Evolutionary conservation across 2,329 filamentous ascomycete species (phyloP).

Genomic region (Arachnopeziza araneosa): DNA sequence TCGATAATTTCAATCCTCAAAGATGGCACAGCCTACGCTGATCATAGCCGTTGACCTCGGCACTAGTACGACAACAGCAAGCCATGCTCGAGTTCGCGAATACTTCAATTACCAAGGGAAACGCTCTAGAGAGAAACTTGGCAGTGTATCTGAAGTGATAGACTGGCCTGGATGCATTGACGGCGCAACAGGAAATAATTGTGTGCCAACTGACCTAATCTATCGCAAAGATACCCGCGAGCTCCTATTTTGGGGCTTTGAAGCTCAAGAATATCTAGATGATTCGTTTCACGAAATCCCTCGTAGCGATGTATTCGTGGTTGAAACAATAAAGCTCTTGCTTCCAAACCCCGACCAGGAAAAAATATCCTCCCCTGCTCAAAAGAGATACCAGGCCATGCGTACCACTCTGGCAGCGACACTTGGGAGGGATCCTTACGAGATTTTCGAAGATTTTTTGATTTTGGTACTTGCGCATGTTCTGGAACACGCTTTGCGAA

Average conservation of each 20-base stretch:
- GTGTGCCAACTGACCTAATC: slow-evolving; percentile 10
- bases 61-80: too few relatives aligned
- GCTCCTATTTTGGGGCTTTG: slow-evolving; percentile 9
- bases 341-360: slow-evolving; percentile 4
- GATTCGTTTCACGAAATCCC: slow-evolving; percentile 4
- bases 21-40: too few relatives aligned
- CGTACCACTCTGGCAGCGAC: too few relatives aligned
- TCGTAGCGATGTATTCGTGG: slow-evolving; percentile 8
- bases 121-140: not conserved
- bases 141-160: slow-evolving; percentile 2
- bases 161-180: slow-evolving; percentile 4
- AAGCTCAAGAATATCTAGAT: slow-evolving; percentile 11
- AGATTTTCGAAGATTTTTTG: too few relatives aligned
- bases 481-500: not conserved
- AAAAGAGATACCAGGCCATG: too few relatives aligned
- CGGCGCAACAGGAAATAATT: slow-evolving; percentile 4
- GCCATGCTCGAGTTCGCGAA: too few relatives aligned
- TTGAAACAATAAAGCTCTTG: slow-evolving; percentile 12
- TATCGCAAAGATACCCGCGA: slow-evolving; percentile 4
- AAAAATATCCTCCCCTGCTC: not conserved
- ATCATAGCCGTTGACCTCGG: too few relatives aligned
- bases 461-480: too few relatives aligned
- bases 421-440: too few relatives aligned
- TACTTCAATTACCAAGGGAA: too few relatives aligned
- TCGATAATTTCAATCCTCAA: too few relatives aligned